phyloP scores from a whole-genome alignment of 2,329 filamentous ascomycete species.

The Xylaria sp. region DNA sequence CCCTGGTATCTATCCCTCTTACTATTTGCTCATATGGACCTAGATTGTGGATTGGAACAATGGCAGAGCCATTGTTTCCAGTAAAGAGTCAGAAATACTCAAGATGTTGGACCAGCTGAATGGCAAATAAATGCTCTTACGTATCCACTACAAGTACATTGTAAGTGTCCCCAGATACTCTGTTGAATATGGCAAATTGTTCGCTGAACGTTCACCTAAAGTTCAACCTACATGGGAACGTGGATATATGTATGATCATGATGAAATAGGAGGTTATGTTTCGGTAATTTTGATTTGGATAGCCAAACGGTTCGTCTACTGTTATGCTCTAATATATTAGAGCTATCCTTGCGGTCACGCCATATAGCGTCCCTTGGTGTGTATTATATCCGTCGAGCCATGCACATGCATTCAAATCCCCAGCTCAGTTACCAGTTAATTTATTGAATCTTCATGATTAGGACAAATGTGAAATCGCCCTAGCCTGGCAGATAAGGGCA shows the following conservation, averaged over 20 bases:
- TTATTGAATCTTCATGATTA: not conserved
- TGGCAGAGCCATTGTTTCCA: conserved; percentile 80
- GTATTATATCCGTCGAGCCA: conserved; percentile 30
- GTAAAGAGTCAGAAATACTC: conserved; percentile 88
- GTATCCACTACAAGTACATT: not conserved
- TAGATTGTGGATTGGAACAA: conserved; percentile 91
- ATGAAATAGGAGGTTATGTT: not conserved
- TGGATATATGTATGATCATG: conserved; percentile 12
- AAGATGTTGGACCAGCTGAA: conserved; percentile 75
- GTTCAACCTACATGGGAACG: not conserved
- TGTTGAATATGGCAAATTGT: not conserved
- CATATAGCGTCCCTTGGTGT: not conserved
- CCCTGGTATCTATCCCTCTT: not conserved
- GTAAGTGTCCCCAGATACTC: conserved; percentile 3
- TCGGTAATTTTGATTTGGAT: not conserved
- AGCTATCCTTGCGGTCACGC: conserved; percentile 9
- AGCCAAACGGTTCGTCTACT: conserved; percentile 16
- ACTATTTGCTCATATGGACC: conserved; percentile 16
- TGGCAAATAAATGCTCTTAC: conserved; percentile 38
- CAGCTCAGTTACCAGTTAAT: conserved; percentile 19
- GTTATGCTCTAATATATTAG: not conserved
- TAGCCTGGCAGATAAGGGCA: not conserved
- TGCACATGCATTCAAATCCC: conserved; percentile 14
- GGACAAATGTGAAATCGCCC: not conserved
- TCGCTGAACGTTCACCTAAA: conserved; percentile 13